Conservation (phyloP, 2,329 filamentous ascomycete species). For the Rosellinia necatrix region DNA sequence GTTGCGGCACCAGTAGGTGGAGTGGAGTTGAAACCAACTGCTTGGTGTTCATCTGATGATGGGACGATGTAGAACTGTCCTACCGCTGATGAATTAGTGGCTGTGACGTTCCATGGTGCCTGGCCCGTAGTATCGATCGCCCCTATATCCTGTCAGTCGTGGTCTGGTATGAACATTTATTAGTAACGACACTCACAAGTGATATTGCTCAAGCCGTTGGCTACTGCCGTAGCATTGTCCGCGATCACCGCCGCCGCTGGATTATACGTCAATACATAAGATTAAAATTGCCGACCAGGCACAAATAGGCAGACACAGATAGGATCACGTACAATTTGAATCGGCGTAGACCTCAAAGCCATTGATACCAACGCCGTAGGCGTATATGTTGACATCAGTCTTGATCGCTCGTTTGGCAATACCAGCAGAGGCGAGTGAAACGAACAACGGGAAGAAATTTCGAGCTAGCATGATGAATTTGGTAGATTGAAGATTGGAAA, state of each 20-base stretch:
- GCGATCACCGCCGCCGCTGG: slow-evolving; percentile 3
- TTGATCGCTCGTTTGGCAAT: neutral
- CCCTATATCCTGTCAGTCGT: slow-evolving; percentile 1
- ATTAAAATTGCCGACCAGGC: neutral
- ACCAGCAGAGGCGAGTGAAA: neutral
- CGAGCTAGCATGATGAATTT: slow-evolving; percentile 6
- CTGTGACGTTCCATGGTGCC: slow-evolving; percentile 6
- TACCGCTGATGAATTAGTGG: neutral
- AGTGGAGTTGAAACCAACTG: slow-evolving; percentile 1
- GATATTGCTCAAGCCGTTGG: neutral
- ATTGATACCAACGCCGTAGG: slow-evolving; percentile 8
- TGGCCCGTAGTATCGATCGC: neutral
- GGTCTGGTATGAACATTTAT: neutral
- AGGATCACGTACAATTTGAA: slow-evolving; percentile 3
- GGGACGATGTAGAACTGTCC: slow-evolving; percentile 11
- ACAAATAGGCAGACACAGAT: neutral
- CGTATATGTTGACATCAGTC: slow-evolving; percentile 3
- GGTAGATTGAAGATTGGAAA: neutral
- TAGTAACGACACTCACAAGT: slow-evolving; percentile 14
- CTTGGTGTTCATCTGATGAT: neutral
- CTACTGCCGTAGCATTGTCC: slow-evolving; percentile 1
- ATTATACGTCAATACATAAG: neutral
- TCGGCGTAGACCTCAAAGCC: neutral
- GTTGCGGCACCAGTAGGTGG: slow-evolving; percentile 1
- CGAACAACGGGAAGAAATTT: neutral